Base-by-base conservation (phyloP, 805 yeast genomes). In the Lipomyces starkeyi region DNA sequence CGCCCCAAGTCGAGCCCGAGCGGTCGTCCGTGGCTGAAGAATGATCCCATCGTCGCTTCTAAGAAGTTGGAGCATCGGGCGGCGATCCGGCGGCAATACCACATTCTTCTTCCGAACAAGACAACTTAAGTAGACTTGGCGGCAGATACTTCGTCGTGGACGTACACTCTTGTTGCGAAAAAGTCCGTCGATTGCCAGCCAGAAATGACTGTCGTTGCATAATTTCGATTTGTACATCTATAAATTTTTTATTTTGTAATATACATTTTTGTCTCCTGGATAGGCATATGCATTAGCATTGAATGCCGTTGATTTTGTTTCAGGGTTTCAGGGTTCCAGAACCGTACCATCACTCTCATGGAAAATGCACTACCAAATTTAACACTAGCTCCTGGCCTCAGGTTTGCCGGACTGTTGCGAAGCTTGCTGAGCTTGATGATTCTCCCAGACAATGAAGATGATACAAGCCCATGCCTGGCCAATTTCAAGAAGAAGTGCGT, bases 131-230 rank as follows among this genome's bases (percentile, higher is more conserved):
- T 14, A 40, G n/a, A 40, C 55, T 40, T 34, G 64, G 64, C 47
- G 49, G 59, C 25, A 43, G 64, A 8, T 62, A 6, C 34, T 62
- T 43, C 58, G 55, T 22, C 64, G 64, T 9, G 64, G 64, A n/a
- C 55, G 54, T 35, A 53, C 56, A 7, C 27, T 62, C 47, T 60
- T 62, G 49, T 53, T 35, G 56, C 32, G 47, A 13, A 40, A 40
- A 17, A 13, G 17, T 5, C 17, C 47, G 47, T 13, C 47, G n/a
- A 40, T 40, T 6, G 47, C 14, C 47, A 40, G 47, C 17, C 47
- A 14, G n/a, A 40, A 40, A n/a, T n/a, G 47, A 40, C 47, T 13
- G n/a, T 14, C 47, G n/a, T 17, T 11, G 47, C 47, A 40, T 40
- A 14, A n/a, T n/a, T n/a, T n/a, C n/a, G n/a, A 40, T 6, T 14